These are phyloP conservation scores for Nymphaea colorata DNA, from an alignment of 164 flowering plant genomes.

Conservation along the genomic window DNA sequence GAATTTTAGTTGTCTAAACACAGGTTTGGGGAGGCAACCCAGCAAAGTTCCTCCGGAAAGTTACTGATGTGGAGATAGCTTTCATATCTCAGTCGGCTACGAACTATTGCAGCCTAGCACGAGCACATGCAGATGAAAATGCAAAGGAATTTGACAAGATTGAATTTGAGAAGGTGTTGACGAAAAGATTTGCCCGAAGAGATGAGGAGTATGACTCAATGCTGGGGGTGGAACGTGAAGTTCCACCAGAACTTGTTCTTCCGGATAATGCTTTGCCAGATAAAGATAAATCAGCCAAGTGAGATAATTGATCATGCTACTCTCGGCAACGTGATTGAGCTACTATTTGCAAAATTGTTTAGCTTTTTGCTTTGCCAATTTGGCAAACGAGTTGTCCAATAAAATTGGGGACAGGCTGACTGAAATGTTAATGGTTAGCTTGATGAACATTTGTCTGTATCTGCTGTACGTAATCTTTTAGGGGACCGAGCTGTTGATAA, in stretches of 20 bases:
- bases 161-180: conserved; percentile 76
- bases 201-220: conserved; percentile 90
- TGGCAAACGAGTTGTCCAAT: background rate
- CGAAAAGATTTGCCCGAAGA: conserved; percentile 76
- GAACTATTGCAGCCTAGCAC: conserved; percentile 79
- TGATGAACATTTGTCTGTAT: background rate
- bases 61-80: conserved; percentile 76
- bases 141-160: conserved; percentile 77
- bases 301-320: too few species aligned
- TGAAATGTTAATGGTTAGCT: background rate
- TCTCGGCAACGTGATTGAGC: background rate
- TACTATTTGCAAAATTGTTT: background rate
- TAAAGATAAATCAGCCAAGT: conserved; percentile 13
- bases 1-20: background rate
- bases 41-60: conserved; percentile 83
- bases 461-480: background rate
- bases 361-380: background rate
- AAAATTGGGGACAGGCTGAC: background rate
- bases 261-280: conserved; percentile 60
- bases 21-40: conserved; percentile 99
- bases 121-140: conserved; percentile 88
- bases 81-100: conserved; percentile 81
- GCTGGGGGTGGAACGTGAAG: conserved; percentile 71
- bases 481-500: background rate
- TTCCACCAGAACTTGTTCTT: conserved; percentile 63